Conservation (phyloP, 2,329 filamentous ascomycete species). For the Aspergillus versicolor region DNA sequence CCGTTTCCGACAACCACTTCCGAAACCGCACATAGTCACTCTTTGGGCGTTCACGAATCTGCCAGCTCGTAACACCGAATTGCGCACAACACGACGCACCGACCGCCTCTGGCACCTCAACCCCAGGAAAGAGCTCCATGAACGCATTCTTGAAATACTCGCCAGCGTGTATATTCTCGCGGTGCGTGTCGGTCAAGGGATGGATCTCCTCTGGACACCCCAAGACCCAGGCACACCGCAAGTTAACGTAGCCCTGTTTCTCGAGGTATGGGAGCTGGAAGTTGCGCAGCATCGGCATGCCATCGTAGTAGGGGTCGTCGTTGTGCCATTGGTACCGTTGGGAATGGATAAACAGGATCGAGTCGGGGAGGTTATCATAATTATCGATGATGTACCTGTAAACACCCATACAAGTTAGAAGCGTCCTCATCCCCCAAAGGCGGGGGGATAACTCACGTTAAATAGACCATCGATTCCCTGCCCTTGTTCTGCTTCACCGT, state of each 20-base stretch:
- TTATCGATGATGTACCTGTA: slow-evolving; percentile 45
- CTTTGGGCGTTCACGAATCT: slow-evolving; percentile 46
- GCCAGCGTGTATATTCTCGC: slow-evolving; percentile 49
- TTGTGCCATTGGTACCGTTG: slow-evolving; percentile 49
- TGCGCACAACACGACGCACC: slow-evolving; percentile 57
- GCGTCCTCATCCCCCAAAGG: neutral
- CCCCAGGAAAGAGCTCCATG: slow-evolving; percentile 48
- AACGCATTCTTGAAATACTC: slow-evolving; percentile 51
- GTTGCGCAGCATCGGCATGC: slow-evolving; percentile 48
- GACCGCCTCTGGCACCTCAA: slow-evolving; percentile 43
- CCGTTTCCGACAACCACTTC: slow-evolving; percentile 50
- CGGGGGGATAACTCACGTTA: slow-evolving; percentile 35
- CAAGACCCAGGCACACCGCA: slow-evolving; percentile 54
- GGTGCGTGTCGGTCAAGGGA: slow-evolving; percentile 44
- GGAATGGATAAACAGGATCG: slow-evolving; percentile 44
- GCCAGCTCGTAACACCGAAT: slow-evolving; percentile 52
- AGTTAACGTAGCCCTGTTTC: slow-evolving; percentile 53
- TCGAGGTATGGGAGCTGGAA: slow-evolving; percentile 51
- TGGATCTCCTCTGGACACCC: slow-evolving; percentile 54
- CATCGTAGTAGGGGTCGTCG: slow-evolving; percentile 54
- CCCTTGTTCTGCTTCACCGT: slow-evolving; percentile 50
- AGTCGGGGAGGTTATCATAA: slow-evolving; percentile 41
- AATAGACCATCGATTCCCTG: slow-evolving; percentile 45
- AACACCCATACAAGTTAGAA: neutral
- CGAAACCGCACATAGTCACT: slow-evolving; percentile 51